Evolutionary conservation across 2,329 filamentous ascomycete species (phyloP).

Genomic region (Fusarium burgessii): DNA sequence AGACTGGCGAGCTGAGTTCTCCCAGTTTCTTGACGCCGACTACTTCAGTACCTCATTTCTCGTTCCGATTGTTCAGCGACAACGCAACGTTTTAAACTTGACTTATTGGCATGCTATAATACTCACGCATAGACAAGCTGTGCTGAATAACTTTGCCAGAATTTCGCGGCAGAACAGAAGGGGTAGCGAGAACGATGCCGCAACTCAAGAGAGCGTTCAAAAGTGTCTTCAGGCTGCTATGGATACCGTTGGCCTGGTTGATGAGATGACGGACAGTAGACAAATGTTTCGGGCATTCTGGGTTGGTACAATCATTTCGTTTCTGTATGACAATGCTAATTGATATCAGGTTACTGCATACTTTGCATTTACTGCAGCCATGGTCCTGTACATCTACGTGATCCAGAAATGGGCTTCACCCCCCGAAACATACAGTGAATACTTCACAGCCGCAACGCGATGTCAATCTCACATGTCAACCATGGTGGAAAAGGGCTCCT

Average conservation of each 20-base stretch:
- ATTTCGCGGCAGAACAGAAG: constrained; percentile 20
- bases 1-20: constrained; percentile 52
- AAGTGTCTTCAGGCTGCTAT: constrained; percentile 41
- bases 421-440: constrained; percentile 32
- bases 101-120: constrained; percentile 59
- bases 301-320: not conserved
- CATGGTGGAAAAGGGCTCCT: constrained; percentile 41
- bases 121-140: constrained; percentile 54
- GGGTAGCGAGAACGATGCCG: constrained; percentile 3
- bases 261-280: constrained; percentile 39
- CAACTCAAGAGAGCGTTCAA: constrained; percentile 34
- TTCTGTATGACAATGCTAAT: not conserved
- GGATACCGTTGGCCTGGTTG: constrained; percentile 37
- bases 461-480: constrained; percentile 42
- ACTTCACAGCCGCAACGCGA: constrained; percentile 35
- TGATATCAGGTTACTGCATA: constrained; percentile 38
- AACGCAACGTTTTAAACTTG: constrained; percentile 56
- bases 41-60: constrained; percentile 51
- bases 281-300: constrained; percentile 45
- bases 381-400: constrained; percentile 45
- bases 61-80: constrained; percentile 55
- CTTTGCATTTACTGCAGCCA: constrained; percentile 44
- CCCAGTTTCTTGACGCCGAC: constrained; percentile 55
- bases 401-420: constrained; percentile 43
- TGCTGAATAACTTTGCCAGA: constrained; percentile 52